Conservation (phyloP, 192 early-diverging fungal species). For the Phycomyces blakesleeanus region DNA sequence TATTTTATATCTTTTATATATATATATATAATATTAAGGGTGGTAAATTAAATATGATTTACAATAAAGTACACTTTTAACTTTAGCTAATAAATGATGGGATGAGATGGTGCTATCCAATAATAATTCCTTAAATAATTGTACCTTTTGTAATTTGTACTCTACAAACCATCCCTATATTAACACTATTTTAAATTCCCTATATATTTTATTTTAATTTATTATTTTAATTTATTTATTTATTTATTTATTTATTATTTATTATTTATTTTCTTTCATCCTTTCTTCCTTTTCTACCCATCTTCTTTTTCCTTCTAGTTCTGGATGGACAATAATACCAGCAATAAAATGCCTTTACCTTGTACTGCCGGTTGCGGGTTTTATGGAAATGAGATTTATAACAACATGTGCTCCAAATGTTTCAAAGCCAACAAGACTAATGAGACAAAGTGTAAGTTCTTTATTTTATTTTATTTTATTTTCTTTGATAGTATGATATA, state of each 20-base stretch:
- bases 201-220: too few species aligned
- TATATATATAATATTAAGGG: too few species aligned
- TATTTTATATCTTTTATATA: too few species aligned
- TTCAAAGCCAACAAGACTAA: constrained; percentile 54
- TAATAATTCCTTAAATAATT: too few species aligned
- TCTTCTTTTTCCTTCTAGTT: not conserved
- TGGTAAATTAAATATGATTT: too few species aligned
- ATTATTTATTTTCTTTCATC: not conserved
- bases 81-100: too few species aligned
- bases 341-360: constrained; percentile 35
- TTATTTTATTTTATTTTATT: not conserved
- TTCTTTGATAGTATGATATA: not conserved
- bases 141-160: too few species aligned
- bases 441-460: not conserved
- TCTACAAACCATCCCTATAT: too few species aligned
- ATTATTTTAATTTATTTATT: not conserved
- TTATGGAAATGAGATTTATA: constrained; percentile 66
- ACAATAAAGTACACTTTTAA: too few species aligned
- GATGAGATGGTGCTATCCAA: too few species aligned
- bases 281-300: not conserved
- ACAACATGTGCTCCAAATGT: constrained; percentile 74
- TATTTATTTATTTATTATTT: not conserved
- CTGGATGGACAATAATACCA: constrained; percentile 4
- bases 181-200: too few species aligned
- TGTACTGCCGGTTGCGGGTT: constrained; percentile 69